Base-by-base conservation (phyloP, 139 green algal species). In the Ulvella scutata region DNA sequence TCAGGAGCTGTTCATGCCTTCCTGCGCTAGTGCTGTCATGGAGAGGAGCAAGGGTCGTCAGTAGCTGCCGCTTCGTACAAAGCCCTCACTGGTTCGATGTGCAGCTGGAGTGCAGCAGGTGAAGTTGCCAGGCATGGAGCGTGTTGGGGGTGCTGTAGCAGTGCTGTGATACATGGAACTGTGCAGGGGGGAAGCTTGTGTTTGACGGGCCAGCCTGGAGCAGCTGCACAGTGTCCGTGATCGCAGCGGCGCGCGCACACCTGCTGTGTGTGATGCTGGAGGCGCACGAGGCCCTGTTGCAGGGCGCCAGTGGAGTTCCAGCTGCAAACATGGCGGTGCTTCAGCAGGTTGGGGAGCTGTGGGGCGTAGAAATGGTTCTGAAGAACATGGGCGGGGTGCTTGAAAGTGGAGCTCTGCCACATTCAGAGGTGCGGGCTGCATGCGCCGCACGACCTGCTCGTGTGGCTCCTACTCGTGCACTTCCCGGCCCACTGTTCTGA, bases 141-240 rank as follows among this genome's bases (percentile, higher is more conserved):
- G n/a, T n/a, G n/a, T n/a, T n/a, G n/a, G n/a, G n/a, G n/a, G n/a
- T n/a, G n/a, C n/a, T n/a, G n/a, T n/a, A n/a, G n/a, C n/a, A n/a
- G n/a, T n/a, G n/a, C n/a, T n/a, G n/a, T n/a, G n/a, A n/a, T n/a
- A n/a, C n/a, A n/a, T n/a, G n/a, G n/a, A n/a, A n/a, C n/a, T n/a
- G n/a, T 67, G 62, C 72, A 6, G 82, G 80, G 21, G 88, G 82
- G 3, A 62, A 80, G 31, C 62, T 88, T 28, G 77, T 61, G 21
- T 92, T 94, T 80, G 88, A 96, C 77, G 91, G 91, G 0, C 51
- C 74, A 7, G 43, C 84, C 7, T 96, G 91, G 91, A 93, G 92
- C 82, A 79, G 75, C 62, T 83, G 73, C 77, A 92, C 84, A 0
- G 82, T 92, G 31, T 78, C 85, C 37, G 79, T 91, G 33, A 92